These are phyloP conservation scores for Lepidopterella palustris DNA, from an alignment of 495 filamentous ascomycete genomes.

Conservation along the genomic window DNA sequence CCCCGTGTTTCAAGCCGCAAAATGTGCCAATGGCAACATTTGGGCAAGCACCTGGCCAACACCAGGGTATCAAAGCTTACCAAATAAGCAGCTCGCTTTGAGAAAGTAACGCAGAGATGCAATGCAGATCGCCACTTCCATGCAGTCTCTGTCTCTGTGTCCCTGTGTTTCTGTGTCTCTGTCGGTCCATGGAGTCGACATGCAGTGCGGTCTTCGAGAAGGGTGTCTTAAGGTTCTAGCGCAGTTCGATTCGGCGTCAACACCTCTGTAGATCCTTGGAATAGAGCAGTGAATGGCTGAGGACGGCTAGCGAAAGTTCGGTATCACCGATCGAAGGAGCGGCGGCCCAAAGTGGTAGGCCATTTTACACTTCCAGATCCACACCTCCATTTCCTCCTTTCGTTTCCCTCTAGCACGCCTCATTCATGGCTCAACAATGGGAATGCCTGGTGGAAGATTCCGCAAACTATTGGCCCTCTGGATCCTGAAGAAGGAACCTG, in stretches of 20 bases:
- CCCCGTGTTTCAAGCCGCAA: too few species aligned
- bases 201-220: not conserved
- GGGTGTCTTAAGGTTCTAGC: not conserved
- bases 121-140: not conserved
- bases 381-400: not conserved
- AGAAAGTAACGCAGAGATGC: not conserved
- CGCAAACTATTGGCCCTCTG: not conserved
- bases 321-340: too few species aligned
- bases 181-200: not conserved
- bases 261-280: not conserved
- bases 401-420: not conserved
- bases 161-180: too few species aligned
- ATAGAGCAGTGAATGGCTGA: not conserved
- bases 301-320: too few species aligned
- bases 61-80: not conserved
- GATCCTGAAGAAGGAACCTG: not conserved
- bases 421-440: not conserved
- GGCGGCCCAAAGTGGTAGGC: too few species aligned
- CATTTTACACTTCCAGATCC: not conserved
- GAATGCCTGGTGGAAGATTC: not conserved
- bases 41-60: not conserved
- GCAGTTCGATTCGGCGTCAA: not conserved
- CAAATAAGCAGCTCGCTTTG: not conserved
- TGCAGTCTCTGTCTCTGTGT: too few species aligned
- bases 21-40: too few species aligned